phyloP scores from a whole-genome alignment of 1,139 yeast species.

The Geotrichum klebahnii region DNA sequence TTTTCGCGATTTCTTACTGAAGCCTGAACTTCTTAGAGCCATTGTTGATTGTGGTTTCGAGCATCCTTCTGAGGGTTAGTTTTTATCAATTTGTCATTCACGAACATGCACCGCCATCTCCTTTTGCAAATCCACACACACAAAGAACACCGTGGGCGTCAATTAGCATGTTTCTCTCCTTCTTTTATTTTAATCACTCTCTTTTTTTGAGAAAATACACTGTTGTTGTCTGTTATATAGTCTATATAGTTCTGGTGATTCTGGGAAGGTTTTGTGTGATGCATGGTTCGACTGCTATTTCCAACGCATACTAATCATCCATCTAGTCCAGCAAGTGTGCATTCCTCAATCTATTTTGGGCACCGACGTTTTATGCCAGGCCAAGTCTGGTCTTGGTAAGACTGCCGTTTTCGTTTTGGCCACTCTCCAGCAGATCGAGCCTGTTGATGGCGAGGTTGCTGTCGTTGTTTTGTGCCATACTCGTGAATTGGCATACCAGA shows the following conservation, averaged over 20 bases:
- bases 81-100: constrained; percentile 10
- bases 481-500: constrained; percentile 97
- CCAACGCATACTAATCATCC: constrained; percentile 16
- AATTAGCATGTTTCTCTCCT: constrained; percentile 6
- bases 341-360: constrained; percentile 98
- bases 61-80: constrained; percentile 98
- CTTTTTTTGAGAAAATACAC: background rate
- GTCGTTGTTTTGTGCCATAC: constrained; percentile 96
- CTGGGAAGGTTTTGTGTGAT: constrained; percentile 15
- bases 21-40: constrained; percentile 95
- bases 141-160: background rate
- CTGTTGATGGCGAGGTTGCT: constrained; percentile 93
- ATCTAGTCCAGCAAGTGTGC: constrained; percentile 89
- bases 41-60: constrained; percentile 99
- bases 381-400: constrained; percentile 98
- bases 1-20: constrained; percentile 92
- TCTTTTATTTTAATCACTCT: constrained; percentile 7
- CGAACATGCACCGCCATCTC: constrained; percentile 13
- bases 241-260: constrained; percentile 9
- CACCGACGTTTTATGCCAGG: constrained; percentile 96
- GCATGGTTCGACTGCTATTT: constrained; percentile 14
- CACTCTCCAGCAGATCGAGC: constrained; percentile 94
- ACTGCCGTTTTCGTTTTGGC: constrained; percentile 97
- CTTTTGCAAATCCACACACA: background rate
- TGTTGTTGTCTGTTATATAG: background rate